Evolutionary conservation across 129 eudicot genomes (phyloP).

Genomic region (Deinandra increscens): DNA sequence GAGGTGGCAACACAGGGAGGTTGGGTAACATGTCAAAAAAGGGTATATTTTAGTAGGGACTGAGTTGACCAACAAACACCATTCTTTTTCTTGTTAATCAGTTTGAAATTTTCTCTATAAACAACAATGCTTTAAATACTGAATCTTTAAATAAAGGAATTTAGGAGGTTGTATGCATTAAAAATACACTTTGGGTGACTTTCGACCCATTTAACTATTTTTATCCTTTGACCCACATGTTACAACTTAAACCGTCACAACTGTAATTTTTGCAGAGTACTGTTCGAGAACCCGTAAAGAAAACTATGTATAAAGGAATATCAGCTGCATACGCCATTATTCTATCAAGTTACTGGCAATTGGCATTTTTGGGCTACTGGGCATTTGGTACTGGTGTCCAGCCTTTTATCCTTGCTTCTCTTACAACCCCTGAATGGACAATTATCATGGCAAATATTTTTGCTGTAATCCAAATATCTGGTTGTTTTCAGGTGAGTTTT

Average conservation of each 20-base stretch:
- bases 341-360: constrained; percentile 48
- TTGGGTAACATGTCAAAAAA: constrained; percentile 6
- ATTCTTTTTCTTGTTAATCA: neutral
- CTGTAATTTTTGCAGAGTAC: constrained; percentile 36
- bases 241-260: constrained; percentile 7
- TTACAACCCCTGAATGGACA: constrained; percentile 46
- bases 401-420: constrained; percentile 57
- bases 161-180: neutral
- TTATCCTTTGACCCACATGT: constrained; percentile 3
- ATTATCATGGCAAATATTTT: constrained; percentile 54
- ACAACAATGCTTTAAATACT: neutral
- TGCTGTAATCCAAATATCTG: constrained; percentile 54
- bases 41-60: neutral
- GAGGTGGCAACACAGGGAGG: too few relatives aligned
- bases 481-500: constrained; percentile 47
- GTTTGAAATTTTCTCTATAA: neutral
- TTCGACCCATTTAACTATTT: too few relatives aligned
- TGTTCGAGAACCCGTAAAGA: constrained; percentile 49
- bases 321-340: constrained; percentile 49
- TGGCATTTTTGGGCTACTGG: constrained; percentile 53
- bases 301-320: constrained; percentile 59
- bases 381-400: constrained; percentile 48
- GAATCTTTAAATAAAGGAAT: neutral
- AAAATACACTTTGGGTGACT: too few relatives aligned
- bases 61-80: neutral